These are phyloP conservation scores for Tylopilus plumbeoviolaceoides DNA, from an alignment of 768 basidiomycete genomes.

Conservation along the genomic window DNA sequence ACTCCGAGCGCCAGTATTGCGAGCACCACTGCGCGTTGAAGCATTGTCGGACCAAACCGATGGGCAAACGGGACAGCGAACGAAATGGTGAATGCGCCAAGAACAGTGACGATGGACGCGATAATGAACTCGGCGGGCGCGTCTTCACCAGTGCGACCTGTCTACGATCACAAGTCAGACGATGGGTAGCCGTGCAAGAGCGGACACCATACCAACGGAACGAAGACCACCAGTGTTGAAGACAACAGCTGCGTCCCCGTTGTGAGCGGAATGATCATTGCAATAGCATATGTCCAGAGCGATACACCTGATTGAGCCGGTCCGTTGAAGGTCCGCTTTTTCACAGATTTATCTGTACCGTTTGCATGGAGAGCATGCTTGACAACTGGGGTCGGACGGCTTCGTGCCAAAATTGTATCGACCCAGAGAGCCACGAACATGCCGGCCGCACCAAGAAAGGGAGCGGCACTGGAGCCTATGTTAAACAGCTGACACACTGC, in stretches of 20 bases:
- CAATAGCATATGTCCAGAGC: constrained; percentile 61
- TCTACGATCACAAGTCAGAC: constrained; percentile 39
- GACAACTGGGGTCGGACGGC: constrained; percentile 15
- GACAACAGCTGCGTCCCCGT: constrained; percentile 54
- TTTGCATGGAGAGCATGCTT: background rate
- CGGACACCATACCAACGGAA: constrained; percentile 61
- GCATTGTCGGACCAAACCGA: constrained; percentile 49
- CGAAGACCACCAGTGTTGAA: constrained; percentile 79
- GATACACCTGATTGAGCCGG: constrained; percentile 38
- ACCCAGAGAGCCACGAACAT: constrained; percentile 54
- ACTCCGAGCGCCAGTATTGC: constrained; percentile 44
- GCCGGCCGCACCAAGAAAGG: constrained; percentile 59
- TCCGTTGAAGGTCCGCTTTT: background rate
- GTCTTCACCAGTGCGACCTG: constrained; percentile 76
- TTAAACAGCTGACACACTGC: constrained; percentile 57
- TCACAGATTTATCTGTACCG: background rate
- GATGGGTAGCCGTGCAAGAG: background rate
- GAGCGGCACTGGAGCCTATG: constrained; percentile 74
- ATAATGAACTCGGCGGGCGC: constrained; percentile 89
- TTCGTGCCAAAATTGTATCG: constrained; percentile 39
- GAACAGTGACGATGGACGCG: constrained; percentile 63
- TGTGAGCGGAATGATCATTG: constrained; percentile 50
- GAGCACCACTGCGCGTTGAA: constrained; percentile 40
- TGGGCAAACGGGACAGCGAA: constrained; percentile 69
- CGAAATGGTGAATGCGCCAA: constrained; percentile 57